These are phyloP conservation scores for Rhizophagus sp. DNA, from an alignment of 192 early-diverging fungal species.

Conservation along the genomic window DNA sequence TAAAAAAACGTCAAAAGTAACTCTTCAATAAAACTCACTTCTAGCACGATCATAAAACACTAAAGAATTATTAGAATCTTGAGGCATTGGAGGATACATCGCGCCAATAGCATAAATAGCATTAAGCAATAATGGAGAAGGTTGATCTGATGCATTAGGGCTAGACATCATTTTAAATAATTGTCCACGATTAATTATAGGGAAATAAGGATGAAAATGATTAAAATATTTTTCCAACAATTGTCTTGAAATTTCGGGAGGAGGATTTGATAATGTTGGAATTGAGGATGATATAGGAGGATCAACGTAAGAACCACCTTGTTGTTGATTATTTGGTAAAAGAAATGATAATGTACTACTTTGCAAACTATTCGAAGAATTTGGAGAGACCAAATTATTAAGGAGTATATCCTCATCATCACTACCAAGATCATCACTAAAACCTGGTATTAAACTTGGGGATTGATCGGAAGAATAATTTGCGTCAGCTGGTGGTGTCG, in stretches of 20 bases:
- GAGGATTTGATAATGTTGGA: neutral
- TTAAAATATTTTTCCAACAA: constrained; percentile 35
- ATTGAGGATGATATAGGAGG: constrained; percentile 12
- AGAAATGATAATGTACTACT: constrained; percentile 11
- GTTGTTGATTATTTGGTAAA: neutral
- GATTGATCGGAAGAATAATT: neutral
- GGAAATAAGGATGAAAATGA: constrained; percentile 40
- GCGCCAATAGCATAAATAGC: constrained; percentile 43
- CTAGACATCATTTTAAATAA: constrained; percentile 33
- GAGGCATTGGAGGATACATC: constrained; percentile 27
- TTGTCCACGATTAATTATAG: constrained; percentile 33
- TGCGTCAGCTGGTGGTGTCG: constrained; percentile 21
- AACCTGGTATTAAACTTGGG: neutral
- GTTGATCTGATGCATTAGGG: constrained; percentile 3
- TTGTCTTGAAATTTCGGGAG: constrained; percentile 1
- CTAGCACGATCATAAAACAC: constrained; percentile 24
- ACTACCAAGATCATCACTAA: constrained; percentile 24
- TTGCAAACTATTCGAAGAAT: constrained; percentile 4
- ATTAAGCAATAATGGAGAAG: constrained; percentile 47
- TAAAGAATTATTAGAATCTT: constrained; percentile 19
- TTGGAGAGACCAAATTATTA: constrained; percentile 10
- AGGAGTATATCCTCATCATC: constrained; percentile 28
- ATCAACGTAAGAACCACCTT: constrained; percentile 5
- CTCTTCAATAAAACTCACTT: constrained; percentile 15
- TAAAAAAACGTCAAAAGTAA: neutral